Evolutionary conservation across 441 rosid genomes (phyloP), one percentile per base, ranked within the genome.

Genomic region (Croton laevigatus): DNA sequence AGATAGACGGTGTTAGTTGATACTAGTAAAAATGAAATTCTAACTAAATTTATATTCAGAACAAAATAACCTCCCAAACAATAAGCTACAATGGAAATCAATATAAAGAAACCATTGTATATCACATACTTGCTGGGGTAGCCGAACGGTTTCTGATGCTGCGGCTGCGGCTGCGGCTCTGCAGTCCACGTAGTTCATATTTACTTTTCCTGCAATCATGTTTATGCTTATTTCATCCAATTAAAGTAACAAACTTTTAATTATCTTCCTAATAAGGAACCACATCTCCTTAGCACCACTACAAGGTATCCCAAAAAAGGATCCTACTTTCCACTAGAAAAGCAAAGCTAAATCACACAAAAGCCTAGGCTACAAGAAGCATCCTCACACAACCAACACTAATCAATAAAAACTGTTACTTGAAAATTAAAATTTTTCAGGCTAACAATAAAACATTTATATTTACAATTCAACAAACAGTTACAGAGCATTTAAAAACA

Each of bases 381-480:
- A 60, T 45, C 37, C 10, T 3, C 45, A 36, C 2, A 60, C 64
- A 36, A 46, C 23, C 37, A 13, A 37, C n/a, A 40, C 48, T 61
- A 61, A 38, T 37, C 48, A 61, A 61, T 6, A 69, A 34, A 69
- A 58, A 27, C 4, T 48, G 19, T 44, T 0, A 4, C n/a, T 45
- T 58, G 48, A 54, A 5, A 7, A 37, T 54, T 38, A 27, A 53
- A 48, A 53, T 49, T 13, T 20, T 5, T 67, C 59, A 27, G 20
- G 20, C 20, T 53, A 54, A 54, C 46, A 54, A 55, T 22, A 67
- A 68, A 8, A 49, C 20, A 19, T 64, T 55, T n/a, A 19, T 19
- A 71, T 53, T 42, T 63, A 13, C 57, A 64, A 19, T 45, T 55
- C 65, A 64, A 19, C 65, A 36, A 58, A 55, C 36, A 46, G 17